Evolutionary conservation across 2,329 filamentous ascomycete genomes (phyloP).

Genomic region (Colletotrichum tropicicola): DNA sequence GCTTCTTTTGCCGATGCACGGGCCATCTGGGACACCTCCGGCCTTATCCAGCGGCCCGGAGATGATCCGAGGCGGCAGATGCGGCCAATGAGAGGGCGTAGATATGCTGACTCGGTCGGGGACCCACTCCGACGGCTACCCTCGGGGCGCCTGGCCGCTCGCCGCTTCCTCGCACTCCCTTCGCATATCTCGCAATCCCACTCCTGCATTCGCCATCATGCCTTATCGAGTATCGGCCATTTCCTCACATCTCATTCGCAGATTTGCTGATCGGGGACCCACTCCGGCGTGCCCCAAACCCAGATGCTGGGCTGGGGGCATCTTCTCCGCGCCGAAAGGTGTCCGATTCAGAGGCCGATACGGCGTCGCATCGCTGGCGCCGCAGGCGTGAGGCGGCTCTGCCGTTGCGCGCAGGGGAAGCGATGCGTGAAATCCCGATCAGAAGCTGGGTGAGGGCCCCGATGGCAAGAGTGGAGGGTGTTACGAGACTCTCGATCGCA

Average conservation of each 20-base stretch:
- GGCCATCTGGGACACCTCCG: neutral
- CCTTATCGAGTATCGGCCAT: constrained; percentile 22
- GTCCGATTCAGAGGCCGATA: constrained; percentile 17
- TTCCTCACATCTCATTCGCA: neutral
- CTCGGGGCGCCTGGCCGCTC: neutral
- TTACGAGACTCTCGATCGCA: constrained; percentile 11
- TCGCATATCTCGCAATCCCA: constrained; percentile 3
- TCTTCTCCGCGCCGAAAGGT: neutral
- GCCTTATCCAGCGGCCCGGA: neutral
- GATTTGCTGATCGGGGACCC: constrained; percentile 21
- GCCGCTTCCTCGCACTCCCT: neutral
- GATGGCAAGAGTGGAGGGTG: neutral
- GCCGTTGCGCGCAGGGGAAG: too few species aligned
- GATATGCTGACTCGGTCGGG: neutral
- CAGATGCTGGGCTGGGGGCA: neutral
- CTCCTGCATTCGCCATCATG: neutral
- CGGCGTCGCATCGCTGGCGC: neutral
- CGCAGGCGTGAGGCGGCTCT: too few species aligned
- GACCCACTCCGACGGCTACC: constrained; percentile 27
- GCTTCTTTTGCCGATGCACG: constrained; percentile 11
- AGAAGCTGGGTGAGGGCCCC: neutral
- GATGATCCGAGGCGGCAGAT: neutral
- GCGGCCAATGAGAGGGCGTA: neutral
- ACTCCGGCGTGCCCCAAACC: neutral
- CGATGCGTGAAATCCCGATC: neutral